Percentiles rank a stretch among this genome's conserved stretches.
Conservation (phyloP, 2,329 filamentous ascomycete species). For the Cadophora sp. region DNA sequence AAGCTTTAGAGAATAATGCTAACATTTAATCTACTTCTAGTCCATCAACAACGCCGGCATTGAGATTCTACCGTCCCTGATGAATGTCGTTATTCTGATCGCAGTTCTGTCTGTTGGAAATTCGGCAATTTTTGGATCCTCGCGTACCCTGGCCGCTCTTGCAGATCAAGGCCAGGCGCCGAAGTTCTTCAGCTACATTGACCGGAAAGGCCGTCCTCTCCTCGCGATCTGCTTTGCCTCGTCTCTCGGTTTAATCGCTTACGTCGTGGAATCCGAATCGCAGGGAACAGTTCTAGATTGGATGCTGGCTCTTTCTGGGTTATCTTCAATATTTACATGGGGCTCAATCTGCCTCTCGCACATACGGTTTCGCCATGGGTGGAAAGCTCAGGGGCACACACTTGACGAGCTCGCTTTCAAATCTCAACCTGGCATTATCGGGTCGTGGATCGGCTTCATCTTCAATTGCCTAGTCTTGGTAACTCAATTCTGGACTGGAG, state of each 20-base stretch:
- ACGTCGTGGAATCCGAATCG: conserved; percentile 68
- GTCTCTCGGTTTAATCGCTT: conserved; percentile 75
- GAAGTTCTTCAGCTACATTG: conserved; percentile 78
- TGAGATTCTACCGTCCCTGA: conserved; percentile 79
- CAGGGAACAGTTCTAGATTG: conserved; percentile 73
- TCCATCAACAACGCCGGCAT: conserved; percentile 88
- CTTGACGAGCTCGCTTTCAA: conserved; percentile 81
- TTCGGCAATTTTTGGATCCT: conserved; percentile 89
- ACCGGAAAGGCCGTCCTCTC: conserved; percentile 80
- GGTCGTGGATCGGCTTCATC: conserved; percentile 79
- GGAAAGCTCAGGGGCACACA: conserved; percentile 71
- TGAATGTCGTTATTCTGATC: conserved; percentile 95
- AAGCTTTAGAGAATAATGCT: neutral
- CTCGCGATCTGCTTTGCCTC: conserved; percentile 74
- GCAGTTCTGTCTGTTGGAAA: conserved; percentile 92
- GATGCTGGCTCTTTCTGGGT: conserved; percentile 77
- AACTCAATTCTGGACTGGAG: conserved; percentile 88
- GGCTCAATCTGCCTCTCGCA: conserved; percentile 86
- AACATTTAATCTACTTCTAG: conserved; percentile 4
- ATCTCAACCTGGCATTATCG: conserved; percentile 78
- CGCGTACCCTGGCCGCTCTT: conserved; percentile 85
- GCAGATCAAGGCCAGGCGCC: conserved; percentile 89
- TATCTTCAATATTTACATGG: conserved; percentile 82
- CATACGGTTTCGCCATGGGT: conserved; percentile 88
- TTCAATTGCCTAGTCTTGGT: conserved; percentile 79